Conservation (phyloP, 805 yeast species). For the Torulaspora indica region DNA sequence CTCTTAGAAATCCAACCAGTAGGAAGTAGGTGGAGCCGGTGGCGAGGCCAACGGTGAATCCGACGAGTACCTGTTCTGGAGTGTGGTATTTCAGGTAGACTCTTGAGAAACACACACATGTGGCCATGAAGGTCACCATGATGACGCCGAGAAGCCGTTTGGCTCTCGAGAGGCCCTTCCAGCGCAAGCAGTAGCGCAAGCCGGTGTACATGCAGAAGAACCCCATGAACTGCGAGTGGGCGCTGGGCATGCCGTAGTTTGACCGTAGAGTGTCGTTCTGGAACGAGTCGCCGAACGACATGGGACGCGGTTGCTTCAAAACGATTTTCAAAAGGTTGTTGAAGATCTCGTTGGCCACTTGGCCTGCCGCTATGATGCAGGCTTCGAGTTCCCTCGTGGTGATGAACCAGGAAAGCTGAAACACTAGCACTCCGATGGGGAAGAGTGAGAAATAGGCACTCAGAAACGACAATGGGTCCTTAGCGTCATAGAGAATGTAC, state of each 20-base stretch:
- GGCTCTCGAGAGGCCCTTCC: constrained; percentile 37
- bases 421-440: constrained; percentile 74
- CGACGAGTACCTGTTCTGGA: constrained; percentile 65
- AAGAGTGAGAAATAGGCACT: constrained; percentile 71
- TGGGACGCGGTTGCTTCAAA: constrained; percentile 72
- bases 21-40: constrained; percentile 57
- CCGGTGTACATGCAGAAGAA: constrained; percentile 59
- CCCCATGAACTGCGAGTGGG: constrained; percentile 95
- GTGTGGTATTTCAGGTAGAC: constrained; percentile 78
- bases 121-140: constrained; percentile 29
- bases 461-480: constrained; percentile 52
- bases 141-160: constrained; percentile 35
- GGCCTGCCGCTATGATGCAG: constrained; percentile 78
- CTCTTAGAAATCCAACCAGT: constrained; percentile 51
- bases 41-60: constrained; percentile 56
- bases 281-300: constrained; percentile 34
- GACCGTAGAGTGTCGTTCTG: constrained; percentile 44
- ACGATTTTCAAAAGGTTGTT: constrained; percentile 64
- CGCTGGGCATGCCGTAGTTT: constrained; percentile 94
- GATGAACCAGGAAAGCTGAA: constrained; percentile 79
- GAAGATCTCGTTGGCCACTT: constrained; percentile 66
- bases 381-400: constrained; percentile 82
- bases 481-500: constrained; percentile 70
- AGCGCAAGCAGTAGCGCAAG: constrained; percentile 41
- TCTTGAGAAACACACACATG: constrained; percentile 58